Evolutionary conservation across 176 grass and related monocot genomes (phyloP), one percentile per base, ranked within the genome.

Genomic region (Typha latifolia): DNA sequence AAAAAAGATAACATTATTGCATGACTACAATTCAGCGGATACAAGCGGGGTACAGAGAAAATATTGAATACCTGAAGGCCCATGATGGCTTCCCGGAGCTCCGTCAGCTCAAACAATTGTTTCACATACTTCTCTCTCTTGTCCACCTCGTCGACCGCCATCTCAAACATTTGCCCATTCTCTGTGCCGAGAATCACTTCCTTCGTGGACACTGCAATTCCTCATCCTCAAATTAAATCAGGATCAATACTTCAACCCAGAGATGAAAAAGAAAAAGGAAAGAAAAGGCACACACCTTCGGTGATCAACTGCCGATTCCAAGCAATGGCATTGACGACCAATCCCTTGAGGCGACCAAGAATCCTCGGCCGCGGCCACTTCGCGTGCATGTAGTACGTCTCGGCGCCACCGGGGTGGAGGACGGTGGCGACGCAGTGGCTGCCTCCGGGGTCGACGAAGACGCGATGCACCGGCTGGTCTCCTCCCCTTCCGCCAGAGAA

Each of bases 81-180:
- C 65, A 79, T 92, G 73, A 92, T 82, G 66, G 83, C 82, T 78
- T 97, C 93, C 21, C 34, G 76, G 19, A 83, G 88, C 67, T 97
- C 93, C 0, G 80, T 80, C 47, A 97, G 84, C 73, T 86, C 83
- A 11, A 97, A 97, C 20, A 97, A 78, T 20, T 68, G 66, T 66
- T 92, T 97, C 2, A 97, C 83, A 75, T 89, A 86, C 61, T 92
- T 97, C 81, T 97, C 93, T 85, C 62, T 92, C 83, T 97, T 97
- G 61, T 97, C 93, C 1, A 72, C 72, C 78, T 97, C 93, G 3
- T 97, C 94, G 15, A 90, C 83, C 3, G 76, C 85, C 75, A 89
- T 84, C 89, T 97, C 94, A 6, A 84, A 92, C 15, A 97, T 67
- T 63, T 92, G 83, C 12, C 89, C 94, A 0, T 62, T 82, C 72